These are phyloP conservation scores for Alloteropsis semialata DNA, from an alignment of 176 grass and related monocot genomes.

Conservation along the genomic window DNA sequence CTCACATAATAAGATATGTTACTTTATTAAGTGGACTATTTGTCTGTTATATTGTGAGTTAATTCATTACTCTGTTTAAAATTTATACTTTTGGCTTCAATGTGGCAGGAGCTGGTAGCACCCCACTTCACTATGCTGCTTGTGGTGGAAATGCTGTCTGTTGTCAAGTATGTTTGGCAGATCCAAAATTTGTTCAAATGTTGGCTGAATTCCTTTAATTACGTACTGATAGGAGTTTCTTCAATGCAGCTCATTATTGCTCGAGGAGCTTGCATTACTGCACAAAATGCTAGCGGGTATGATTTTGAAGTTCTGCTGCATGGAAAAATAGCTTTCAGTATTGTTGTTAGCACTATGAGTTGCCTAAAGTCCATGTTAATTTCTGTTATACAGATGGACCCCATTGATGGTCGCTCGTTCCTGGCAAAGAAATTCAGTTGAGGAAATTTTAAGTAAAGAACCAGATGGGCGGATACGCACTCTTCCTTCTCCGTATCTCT, in stretches of 20 bases:
- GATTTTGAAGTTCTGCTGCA: conserved; percentile 9
- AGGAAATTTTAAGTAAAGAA: conserved; percentile 67
- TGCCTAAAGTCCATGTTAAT: conserved; percentile 9
- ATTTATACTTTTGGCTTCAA: conserved; percentile 14
- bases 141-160: conserved; percentile 91
- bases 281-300: conserved; percentile 71
- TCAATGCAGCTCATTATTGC: conserved; percentile 80
- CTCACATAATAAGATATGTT: neutral
- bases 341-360: conserved; percentile 18
- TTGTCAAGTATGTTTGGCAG: conserved; percentile 77
- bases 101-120: conserved; percentile 83
- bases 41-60: neutral
- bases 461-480: conserved; percentile 35
- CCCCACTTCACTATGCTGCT: conserved; percentile 92
- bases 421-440: conserved; percentile 81
- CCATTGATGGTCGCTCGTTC: conserved; percentile 79
- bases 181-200: conserved; percentile 5
- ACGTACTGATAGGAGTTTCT: conserved; percentile 13
- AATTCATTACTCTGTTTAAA: neutral
- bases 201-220: conserved; percentile 10
- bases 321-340: neutral
- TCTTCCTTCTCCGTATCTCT: conserved; percentile 80
- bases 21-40: neutral
- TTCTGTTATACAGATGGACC: conserved; percentile 60
- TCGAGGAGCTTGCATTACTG: conserved; percentile 64